Base-by-base conservation (phyloP, 2,329 filamentous ascomycete species). In the Pseudocercospora vitis region DNA sequence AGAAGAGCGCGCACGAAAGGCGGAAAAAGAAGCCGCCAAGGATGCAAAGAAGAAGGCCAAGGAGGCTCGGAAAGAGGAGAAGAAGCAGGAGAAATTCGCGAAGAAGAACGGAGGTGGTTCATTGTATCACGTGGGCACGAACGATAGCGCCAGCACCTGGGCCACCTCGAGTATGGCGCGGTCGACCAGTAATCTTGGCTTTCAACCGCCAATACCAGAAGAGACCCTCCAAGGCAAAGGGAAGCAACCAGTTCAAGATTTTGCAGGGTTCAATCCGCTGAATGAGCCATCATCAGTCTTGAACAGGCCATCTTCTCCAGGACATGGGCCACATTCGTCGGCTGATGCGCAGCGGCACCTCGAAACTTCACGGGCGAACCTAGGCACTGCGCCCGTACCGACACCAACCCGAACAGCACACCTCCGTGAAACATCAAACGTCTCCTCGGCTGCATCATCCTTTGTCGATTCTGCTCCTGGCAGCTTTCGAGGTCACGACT, bases 1-100 rank as follows among this genome's bases (percentile, higher is more conserved):
- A 69, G 92, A 97, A 65, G 92, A 97, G 35, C 82, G 92, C n/a
- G 88, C 90, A 62, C 86, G 82, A 42, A 94, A 89, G 65, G 86
- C 88, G 45, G 89, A 94, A 47, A 92, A 91, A 68, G 88, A 90
- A 54, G 80, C 81, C 0, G 81, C 80, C 21, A 96, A 95, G 67
- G 87, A 92, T 55, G 86, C 87, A 1, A 96, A 95, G 76, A 90
- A 86, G 65, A 83, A 83, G 51, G 88, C 90, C 56, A 95, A 95
- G 71, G 88, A 90, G 58, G 86, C 89, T 50, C 75, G 74, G 24
- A 79, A 78, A 61, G 76, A 76, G 37, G 72, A 71, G 35, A 89
- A 89, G 62, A 94, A 92, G 69, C 81, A 78, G 0, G 81, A 81
- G 52, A 86, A 85, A 65, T 81, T 80, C 7, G 81, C 84, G 19